Base-by-base conservation (phyloP, 1,139 yeast species). In the Blastobotrys apis region DNA sequence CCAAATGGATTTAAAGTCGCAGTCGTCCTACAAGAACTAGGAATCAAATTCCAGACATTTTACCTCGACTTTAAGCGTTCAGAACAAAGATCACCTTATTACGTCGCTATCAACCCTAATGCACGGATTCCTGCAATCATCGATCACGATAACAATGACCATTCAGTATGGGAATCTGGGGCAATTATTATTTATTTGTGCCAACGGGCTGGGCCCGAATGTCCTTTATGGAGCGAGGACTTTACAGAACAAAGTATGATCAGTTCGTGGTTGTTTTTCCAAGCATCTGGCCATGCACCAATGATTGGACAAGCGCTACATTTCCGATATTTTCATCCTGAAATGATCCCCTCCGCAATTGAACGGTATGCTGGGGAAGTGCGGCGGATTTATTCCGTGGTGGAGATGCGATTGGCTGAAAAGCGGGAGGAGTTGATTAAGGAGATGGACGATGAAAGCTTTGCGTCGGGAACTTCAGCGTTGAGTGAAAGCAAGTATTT, bases 1-100 rank as follows among this genome's bases (percentile, higher is more conserved):
- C 97, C 97, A 23, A 90, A 90, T 65, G 97, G 97, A 6, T 92
- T 88, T 74, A 90, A 90, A 65, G 95, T 92, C 17, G 96, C 97
- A 17, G 88, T 88, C 41, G 84, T 88, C 35, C 72, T 92, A 49
- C 79, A 90, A 43, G 97, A 90, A 64, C 74, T 92, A 53, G 84
- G 84, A 47, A 75, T 84, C 56, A 78, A 78, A 33, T 90, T 84
- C 68, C 80, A 81, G 57, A 88, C 97, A 5, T 80, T 90, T 50
- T 84, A 87, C 58, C 72, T 92, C 49, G 97, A 90, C 66, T 88
- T 90, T 65, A 84, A 84, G 63, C 74, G 56, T 53, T 94, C 95
- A 44, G 97, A 90, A 65, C 96, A 88, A 64, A 71, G 96, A 52
- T 87, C 95, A 1, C 96, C 97, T 0, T 94, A 88, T 63, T 90